A percentile compares a stretch with the other conserved stretches of the same genome.
These are phyloP conservation scores for Cladorrhinum sp. DNA, from an alignment of 2,329 filamentous ascomycete genomes.

Conservation along the genomic window DNA sequence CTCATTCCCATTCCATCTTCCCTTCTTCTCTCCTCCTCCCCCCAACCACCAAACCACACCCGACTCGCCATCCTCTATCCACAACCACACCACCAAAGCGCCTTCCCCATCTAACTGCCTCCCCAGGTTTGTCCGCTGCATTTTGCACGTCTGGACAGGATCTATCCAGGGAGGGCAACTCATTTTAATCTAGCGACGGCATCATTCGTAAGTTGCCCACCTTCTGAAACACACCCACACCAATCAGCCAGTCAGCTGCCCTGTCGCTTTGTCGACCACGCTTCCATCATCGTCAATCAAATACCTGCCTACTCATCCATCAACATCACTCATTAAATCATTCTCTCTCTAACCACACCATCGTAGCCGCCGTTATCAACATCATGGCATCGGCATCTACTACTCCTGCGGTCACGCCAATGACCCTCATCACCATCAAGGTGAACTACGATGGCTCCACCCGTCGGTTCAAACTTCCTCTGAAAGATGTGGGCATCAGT, in stretches of 20 bases:
- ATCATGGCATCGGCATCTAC: constrained; percentile 39
- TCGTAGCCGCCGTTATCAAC: constrained; percentile 1
- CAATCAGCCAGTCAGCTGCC: neutral
- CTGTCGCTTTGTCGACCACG: constrained; percentile 7
- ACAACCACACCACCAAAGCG: constrained; percentile 7
- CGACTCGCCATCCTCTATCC: neutral
- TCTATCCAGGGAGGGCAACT: constrained; percentile 10
- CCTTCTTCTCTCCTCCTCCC: constrained; percentile 15
- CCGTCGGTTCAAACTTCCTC: constrained; percentile 82
- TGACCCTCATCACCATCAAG: constrained; percentile 82
- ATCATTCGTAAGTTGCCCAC: constrained; percentile 6
- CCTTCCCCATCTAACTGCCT: constrained; percentile 9
- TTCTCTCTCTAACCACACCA: constrained; percentile 1
- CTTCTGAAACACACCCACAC: neutral
- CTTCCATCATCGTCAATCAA: constrained; percentile 10
- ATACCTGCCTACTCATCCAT: neutral
- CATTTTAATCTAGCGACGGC: constrained; percentile 1
- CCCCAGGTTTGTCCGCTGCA: constrained; percentile 9
- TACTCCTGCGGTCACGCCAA: constrained; percentile 42
- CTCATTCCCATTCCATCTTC: constrained; percentile 3
- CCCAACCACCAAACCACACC: constrained; percentile 8
- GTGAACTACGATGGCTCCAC: constrained; percentile 71
- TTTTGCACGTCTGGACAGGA: constrained; percentile 9
- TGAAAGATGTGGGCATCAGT: constrained; percentile 74
- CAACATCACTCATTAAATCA: neutral